These are phyloP conservation scores for Aspergillus sp. DNA, from an alignment of 2,329 filamentous ascomycete species.

Conservation along the genomic window DNA sequence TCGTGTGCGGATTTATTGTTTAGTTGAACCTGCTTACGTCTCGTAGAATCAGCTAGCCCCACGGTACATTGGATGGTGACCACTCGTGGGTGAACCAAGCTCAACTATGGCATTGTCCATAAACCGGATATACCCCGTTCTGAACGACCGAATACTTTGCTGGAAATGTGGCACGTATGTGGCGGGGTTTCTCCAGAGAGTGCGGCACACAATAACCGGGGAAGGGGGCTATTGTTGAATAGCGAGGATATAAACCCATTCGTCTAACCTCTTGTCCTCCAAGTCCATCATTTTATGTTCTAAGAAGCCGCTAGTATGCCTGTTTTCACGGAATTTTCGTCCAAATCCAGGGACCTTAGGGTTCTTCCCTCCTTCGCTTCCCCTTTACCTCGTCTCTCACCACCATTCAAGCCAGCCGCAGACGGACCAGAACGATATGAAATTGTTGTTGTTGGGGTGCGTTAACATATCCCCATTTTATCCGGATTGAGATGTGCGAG, in stretches of 20 bases:
- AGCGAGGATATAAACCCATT: neutral
- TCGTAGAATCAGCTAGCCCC: no score
- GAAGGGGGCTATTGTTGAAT: neutral
- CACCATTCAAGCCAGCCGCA: slow-evolving; percentile 11
- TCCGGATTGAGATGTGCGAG: neutral
- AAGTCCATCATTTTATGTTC: neutral
- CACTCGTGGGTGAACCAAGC: no score
- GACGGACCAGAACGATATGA: slow-evolving; percentile 33
- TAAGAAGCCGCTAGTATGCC: slow-evolving; percentile 24
- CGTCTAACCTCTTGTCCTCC: neutral
- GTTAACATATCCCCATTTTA: neutral
- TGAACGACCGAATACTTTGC: neutral
- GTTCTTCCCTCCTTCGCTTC: slow-evolving; percentile 36
- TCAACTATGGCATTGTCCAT: neutral
- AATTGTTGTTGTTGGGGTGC: slow-evolving; percentile 37
- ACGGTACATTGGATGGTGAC: no score
- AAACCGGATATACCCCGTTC: neutral
- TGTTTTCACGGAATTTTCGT: slow-evolving; percentile 32
- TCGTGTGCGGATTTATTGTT: no score
- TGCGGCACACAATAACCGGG: neutral
- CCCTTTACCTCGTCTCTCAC: slow-evolving; percentile 36
- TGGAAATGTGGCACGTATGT: neutral
- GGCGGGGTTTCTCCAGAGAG: neutral
- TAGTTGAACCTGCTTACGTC: no score
- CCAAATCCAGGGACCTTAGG: slow-evolving; percentile 31